Evolutionary conservation across 1,139 yeast species (phyloP), one percentile per base, ranked within the genome.

Genomic region (Lipomyces yarrowii): DNA sequence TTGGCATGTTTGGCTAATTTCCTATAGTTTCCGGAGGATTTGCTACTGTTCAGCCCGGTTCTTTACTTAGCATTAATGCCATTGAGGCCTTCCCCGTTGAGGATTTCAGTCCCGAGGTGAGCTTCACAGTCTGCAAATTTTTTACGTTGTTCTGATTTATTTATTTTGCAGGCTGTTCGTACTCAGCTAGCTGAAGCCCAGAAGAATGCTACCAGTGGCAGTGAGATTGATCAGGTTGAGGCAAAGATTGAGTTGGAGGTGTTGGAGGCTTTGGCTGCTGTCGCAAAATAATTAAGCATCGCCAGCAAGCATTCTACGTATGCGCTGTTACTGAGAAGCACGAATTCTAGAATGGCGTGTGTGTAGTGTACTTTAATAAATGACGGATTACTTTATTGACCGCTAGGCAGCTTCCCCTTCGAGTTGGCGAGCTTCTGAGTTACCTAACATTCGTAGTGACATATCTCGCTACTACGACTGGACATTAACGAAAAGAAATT

Each of bases 161-260:
- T 26, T 10, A 15, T 18, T 11, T 21, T 56, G 7, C 60, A 74
- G 75, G 87, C 91, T 74, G 88, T 93, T 79, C 90, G 87, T 84
- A 77, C 87, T 71, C 87, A 91, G 79, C 86, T 92, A 77, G 87
- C 94, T 70, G 98, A 94, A 80, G 99, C 99, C 69, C 96, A 91
- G 83, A 92, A 91, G 87, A 90, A 94, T 81, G 87, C 89, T 63
- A 78, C 88, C 69, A 81, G 96, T 65, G 98, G 90, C 74, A 68
- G 79, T 69, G 97, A 90, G 82, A 86, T 83, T 69, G 91, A 87
- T 71, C 96, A 96, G 75, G 96, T 97, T 73, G 96, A 91, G 82
- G 99, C 98, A 75, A 87, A 88, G 79, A 91, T 94, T 77, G 96
- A 93, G 84, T 85, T 94, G 79, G 98, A 94, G 83, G 97, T 94